phyloP scores from a whole-genome alignment of 75 land plant genomes.

The Azolla pinnata region DNA sequence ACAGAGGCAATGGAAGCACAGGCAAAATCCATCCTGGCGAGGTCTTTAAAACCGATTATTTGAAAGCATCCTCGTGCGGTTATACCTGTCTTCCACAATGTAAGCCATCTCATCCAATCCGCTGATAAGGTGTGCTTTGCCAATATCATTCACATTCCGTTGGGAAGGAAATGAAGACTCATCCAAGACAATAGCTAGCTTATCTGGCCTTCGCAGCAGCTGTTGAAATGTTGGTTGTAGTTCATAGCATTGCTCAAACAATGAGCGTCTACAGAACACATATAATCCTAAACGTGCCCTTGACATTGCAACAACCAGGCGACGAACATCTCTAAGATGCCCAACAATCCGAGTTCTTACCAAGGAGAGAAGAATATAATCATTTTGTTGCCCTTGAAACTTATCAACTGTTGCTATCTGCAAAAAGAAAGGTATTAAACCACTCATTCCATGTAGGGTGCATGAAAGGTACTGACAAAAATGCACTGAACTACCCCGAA shows the following conservation, averaged over 20 bases:
- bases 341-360: constrained; percentile 93
- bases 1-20: too few species aligned
- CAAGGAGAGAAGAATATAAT: constrained; percentile 79
- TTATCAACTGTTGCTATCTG: constrained; percentile 92
- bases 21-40: too few species aligned
- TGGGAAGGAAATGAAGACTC: constrained; percentile 50
- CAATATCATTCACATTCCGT: constrained; percentile 51
- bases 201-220: constrained; percentile 73
- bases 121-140: constrained; percentile 37
- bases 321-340: constrained; percentile 92
- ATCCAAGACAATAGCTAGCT: constrained; percentile 51
- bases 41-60: too few species aligned
- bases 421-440: not conserved
- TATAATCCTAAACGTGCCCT: constrained; percentile 93
- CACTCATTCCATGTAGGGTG: too few species aligned
- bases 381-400: constrained; percentile 98
- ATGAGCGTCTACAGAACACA: constrained; percentile 75
- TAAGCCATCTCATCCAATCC: constrained; percentile 70
- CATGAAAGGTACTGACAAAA: too few species aligned
- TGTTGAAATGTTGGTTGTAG: constrained; percentile 84
- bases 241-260: constrained; percentile 97
- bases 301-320: constrained; percentile 95
- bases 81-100: constrained; percentile 20
- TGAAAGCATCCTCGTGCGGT: too few species aligned
- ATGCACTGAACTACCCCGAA: too few species aligned